Evolutionary conservation across 2,329 filamentous ascomycete genomes (phyloP), one percentile per base, ranked within the genome.

Genomic region (Lachnellula cervina): DNA sequence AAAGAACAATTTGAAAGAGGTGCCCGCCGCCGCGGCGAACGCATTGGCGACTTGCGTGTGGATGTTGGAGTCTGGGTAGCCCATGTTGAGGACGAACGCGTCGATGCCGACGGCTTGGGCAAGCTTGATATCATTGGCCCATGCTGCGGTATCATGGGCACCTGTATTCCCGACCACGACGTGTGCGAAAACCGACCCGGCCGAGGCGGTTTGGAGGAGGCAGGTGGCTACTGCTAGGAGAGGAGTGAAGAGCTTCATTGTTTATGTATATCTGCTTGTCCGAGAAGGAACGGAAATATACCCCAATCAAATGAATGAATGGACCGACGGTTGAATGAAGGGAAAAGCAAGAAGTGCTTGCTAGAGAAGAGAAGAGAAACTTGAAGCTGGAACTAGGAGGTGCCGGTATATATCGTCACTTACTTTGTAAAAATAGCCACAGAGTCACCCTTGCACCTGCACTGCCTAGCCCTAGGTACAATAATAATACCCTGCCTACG

Each of bases 81-180:
- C 70, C 25, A 69, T 68, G 51, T 73, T 72, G 19, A 73, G 58
- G 6, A 67, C 69, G 51, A 72, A 73, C 1, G 69, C 70, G 55
- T 73, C 70, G 50, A 73, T 70, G 34, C 73, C 72, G 2, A 71
- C 70, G 14, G 68, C 65, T 49, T 66, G 61, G 2, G 71, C 70
- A 9, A 67, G 60, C 3, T 59, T 52, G 52, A 72, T 71, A 54
- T 72, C 70, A 21, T 58, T 62, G 17, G 52, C 55, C 70, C 70
- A 72, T 16, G 66, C 63, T 4, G 52, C 59, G 14, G 61, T 48
- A 0, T 61, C 65, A 56, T 72, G 70, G 17, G 68, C 61, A 3
- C 62, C 62, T 4, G 70, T 69, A 25, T 70, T 63, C 7, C 71
- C 71, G 19, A 72, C 62, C 1, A 69, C 65, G 19, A 69, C 62